Evolutionary conservation across 2,329 filamentous ascomycete species (phyloP), one percentile per base, ranked within the genome.

Genomic region (Stemphylium lycopersici): DNA sequence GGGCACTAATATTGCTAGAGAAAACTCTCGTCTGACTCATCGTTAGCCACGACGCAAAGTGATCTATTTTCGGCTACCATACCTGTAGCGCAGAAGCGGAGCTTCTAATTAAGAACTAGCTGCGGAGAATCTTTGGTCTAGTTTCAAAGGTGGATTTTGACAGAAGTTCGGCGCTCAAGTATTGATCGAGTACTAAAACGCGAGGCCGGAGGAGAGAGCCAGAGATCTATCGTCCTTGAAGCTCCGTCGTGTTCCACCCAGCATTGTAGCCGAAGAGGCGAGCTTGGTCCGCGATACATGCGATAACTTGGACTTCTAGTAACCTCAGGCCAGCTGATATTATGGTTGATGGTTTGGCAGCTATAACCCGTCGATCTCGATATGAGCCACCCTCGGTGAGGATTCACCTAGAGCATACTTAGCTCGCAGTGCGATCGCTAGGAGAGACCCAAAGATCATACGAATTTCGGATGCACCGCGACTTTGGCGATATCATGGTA

Each of bases 361-460:
- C 24, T 16, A 3, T 45, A 58, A 45, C 54, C 29, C 20, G 20
- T 29, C 2, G 33, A 42, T 39, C 51, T 44, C 11, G 51, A 22
- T 8, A 59, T 58, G 24, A 65, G 53, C 62, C 62, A 65, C 42
- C 62, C 62, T 40, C 57, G 47, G 5, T 59, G 58, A 10, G 42
- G 43, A n/a, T 55, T 44, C 10, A 55, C 53, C 61, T 65, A 55
- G 4, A n/a, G 18, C 22, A 33, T 31, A 4, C 20, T 65, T 58
- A 63, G 62, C 39, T 45, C 43, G 1, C 16, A 24, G 8, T 29
- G 12, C 31, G 2, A 18, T 4, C 20, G 7, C 12, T 24, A 1
- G 1, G n/a, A n/a, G 8, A 12, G 15, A 36, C 4, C 1, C 4
- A 42, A 42, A 24, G 6, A 20, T 6, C 5, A 8, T 18, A 20